Conservation (phyloP, 2,329 filamentous ascomycete genomes). For the Penicillium sp. region DNA sequence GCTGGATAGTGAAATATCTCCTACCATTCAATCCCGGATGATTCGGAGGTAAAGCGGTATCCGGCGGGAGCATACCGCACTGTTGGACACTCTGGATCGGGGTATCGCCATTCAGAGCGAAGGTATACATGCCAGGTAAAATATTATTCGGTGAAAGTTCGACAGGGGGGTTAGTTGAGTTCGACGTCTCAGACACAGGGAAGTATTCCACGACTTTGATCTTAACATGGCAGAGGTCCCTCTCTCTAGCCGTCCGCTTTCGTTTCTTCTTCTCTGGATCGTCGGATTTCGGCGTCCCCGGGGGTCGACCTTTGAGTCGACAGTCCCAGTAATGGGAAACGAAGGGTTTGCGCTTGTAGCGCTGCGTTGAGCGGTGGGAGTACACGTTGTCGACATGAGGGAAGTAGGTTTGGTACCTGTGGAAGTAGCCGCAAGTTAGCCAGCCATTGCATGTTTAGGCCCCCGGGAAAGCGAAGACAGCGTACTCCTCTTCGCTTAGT, state of each 20-base stretch:
- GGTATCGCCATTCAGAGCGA: conserved; percentile 16
- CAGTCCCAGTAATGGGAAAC: conserved; percentile 84
- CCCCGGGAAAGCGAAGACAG: neutral
- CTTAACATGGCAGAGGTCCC: conserved; percentile 80
- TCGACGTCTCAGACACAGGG: conserved; percentile 40
- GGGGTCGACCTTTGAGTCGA: conserved; percentile 71
- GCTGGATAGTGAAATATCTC: conserved; percentile 69
- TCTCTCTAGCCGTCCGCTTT: conserved; percentile 68
- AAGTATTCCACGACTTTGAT: conserved; percentile 82
- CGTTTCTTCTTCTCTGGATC: conserved; percentile 80
- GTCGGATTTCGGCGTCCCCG: conserved; percentile 73
- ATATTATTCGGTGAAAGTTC: conserved; percentile 23
- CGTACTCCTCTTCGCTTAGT: conserved; percentile 69
- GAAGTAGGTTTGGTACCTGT: conserved; percentile 73
- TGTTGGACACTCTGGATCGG: conserved; percentile 23
- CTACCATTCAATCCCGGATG: conserved; percentile 51
- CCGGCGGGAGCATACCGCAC: conserved; percentile 46
- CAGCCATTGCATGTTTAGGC: neutral
- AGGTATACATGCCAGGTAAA: conserved; percentile 25
- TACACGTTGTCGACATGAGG: conserved; percentile 82
- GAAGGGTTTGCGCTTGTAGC: conserved; percentile 77
- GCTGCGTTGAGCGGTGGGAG: conserved; percentile 76
- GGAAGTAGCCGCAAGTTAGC: conserved; percentile 3
- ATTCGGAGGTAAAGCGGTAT: conserved; percentile 37
- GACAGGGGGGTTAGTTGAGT: conserved; percentile 20